Base-by-base conservation (phyloP, 257 asterid species). In the Solanum sitiens region DNA sequence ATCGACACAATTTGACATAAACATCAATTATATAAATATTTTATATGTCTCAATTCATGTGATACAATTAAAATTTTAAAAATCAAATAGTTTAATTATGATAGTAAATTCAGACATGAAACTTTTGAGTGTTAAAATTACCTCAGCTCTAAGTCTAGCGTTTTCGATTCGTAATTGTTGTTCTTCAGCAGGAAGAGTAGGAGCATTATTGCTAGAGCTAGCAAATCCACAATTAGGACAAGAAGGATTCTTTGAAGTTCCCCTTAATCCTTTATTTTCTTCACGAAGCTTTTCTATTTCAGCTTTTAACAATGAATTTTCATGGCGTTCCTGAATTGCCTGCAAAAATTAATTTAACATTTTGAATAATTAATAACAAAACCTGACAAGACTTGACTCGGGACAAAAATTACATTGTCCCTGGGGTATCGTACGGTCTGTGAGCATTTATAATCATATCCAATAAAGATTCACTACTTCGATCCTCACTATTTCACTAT, bases 261-360 rank as follows among this genome's bases (percentile, higher is more conserved):
- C 94, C 89, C 97, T 90, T 86, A 96, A 83, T 1, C 87, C 90
- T 86, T 91, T 95, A 40, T 90, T 95, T 90, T 93, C 97, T 13
- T 93, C 92, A 2, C 93, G 96, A 39, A 95, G 96, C 83, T 92
- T 97, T 77, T 95, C 98, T 18, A 97, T 88, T 90, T 97, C 98
- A 14, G 91, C 87, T 84, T 95, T 95, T 87, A 97, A 33, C 88
- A 97, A 59, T 3, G 96, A 90, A 89, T 92, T 95, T 86, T 97
- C 99, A 79, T 97, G 99, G 85, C 99, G 96, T 84, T 95, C 99
- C 50, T 97, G 99, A 87, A 95, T 91, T 4, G 98, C 98, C 99
- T 96, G 94, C 89, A 89, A 2, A 13, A 30, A 11, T 11, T 40
- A 76, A 23, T 39, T 25, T 11, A n/a, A 10, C 7, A 65, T 70